These are phyloP conservation scores for Pythium phragmiticola DNA, from an alignment of 352 stramenopile species.

Conservation along the genomic window DNA sequence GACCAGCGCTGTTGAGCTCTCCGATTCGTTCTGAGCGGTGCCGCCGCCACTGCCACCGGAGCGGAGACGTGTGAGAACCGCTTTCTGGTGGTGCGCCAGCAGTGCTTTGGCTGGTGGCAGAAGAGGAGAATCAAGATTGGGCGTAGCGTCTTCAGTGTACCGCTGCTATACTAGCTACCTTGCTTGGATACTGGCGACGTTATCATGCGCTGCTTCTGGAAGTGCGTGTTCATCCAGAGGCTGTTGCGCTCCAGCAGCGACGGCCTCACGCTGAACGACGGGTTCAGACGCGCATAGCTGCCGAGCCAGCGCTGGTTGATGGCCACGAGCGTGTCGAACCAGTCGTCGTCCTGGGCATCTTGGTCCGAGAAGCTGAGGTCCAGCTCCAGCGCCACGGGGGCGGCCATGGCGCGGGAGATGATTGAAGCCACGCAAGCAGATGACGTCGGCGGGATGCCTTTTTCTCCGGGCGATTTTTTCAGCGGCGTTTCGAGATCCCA, in stretches of 20 bases:
- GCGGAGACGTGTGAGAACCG: slow-evolving; percentile 39
- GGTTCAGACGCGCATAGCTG: slow-evolving; percentile 54
- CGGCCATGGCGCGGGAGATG: neutral
- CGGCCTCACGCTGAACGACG: slow-evolving; percentile 52
- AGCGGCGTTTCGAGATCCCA: slow-evolving; percentile 27
- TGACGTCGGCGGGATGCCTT: neutral
- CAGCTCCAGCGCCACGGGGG: slow-evolving; percentile 31
- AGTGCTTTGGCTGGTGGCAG: slow-evolving; percentile 45
- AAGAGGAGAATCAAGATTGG: neutral
- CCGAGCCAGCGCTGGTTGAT: slow-evolving; percentile 69
- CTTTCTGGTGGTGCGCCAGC: slow-evolving; percentile 51
- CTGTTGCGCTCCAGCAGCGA: slow-evolving; percentile 63
- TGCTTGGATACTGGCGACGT: slow-evolving; percentile 55
- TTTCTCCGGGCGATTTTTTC: neutral
- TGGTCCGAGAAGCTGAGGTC: slow-evolving; percentile 43
- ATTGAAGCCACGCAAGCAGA: neutral
- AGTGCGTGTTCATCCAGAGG: slow-evolving; percentile 81
- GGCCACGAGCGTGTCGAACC: slow-evolving; percentile 51
- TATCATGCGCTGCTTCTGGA: slow-evolving; percentile 77
- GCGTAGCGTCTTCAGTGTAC: neutral
- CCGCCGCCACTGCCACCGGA: slow-evolving; percentile 17
- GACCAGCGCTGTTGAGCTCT: slow-evolving; percentile 47
- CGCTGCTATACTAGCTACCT: slow-evolving; percentile 24
- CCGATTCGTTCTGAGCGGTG: slow-evolving; percentile 39
- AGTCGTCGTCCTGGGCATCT: slow-evolving; percentile 30